Evolutionary conservation across 2,329 filamentous ascomycete species (phyloP), one percentile per base, ranked within the genome.

Genomic region (Sporothrix luriei): DNA sequence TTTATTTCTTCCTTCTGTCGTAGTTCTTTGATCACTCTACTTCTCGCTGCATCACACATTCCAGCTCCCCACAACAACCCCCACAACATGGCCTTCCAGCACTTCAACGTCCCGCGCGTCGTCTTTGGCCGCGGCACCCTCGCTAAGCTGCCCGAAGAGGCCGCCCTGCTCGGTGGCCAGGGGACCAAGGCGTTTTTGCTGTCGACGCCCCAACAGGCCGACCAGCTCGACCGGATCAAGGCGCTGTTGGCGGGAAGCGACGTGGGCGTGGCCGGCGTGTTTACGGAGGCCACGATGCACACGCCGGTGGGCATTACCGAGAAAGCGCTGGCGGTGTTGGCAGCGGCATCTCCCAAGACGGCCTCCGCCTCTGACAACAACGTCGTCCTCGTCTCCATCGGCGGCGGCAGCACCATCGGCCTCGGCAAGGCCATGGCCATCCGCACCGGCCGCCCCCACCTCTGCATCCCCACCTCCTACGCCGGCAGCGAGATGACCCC

Each of bases 401-500:
- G 87, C 14, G 87, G 87, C 61, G 87, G 87, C 55, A 87, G 84
- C 74, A 88, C 86, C 0, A 86, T 86, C 67, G 87, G 88, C 0
- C 78, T 90, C n/a, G 85, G 86, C 4, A 88, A 88, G 73, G 85
- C 85, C 1, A 82, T 88, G 71, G 62, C 66, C 61, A 13, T 72
- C 29, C 70, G 70, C 33, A 72, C 66, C 14, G 68, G 69, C 14
- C 62, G 73, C 2, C 57, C 57, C 14, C 71, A 73, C 65, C 11
- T 73, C 1, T 69, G 62, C 43, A 84, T 88, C 64, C 85, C 86
- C n/a, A 88, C 86, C 2, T 87, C 86, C 0, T 88, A 88, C 74
- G 83, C 86, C 5, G 85, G 85, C 3, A 86, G 84, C 71, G 88
- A 90, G 75, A 87, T 90, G 82, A 90, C 88, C 3, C 85, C 87